phyloP scores from a whole-genome alignment of 2,329 filamentous ascomycete genomes.

The Chaetomiaceae sp. region DNA sequence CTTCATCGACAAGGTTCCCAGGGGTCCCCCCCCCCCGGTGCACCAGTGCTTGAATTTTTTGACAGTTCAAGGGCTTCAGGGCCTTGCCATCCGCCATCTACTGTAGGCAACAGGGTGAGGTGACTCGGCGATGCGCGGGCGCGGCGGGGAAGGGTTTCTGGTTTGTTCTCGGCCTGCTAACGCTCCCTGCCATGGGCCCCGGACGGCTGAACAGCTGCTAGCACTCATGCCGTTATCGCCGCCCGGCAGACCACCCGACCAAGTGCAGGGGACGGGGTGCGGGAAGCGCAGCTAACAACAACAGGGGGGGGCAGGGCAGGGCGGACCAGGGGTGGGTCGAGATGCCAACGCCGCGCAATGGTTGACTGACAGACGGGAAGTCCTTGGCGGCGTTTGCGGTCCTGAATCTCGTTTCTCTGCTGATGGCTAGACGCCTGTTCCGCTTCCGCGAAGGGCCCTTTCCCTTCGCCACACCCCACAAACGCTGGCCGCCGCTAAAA shows the following conservation, averaged over 20 bases:
- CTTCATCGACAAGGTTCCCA: neutral
- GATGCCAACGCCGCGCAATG: conserved; percentile 18
- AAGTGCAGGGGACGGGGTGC: conserved; percentile 5
- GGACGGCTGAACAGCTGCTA: conserved; percentile 2
- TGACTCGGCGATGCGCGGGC: conserved; percentile 5
- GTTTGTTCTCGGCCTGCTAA: conserved; percentile 4
- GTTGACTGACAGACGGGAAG: conserved; percentile 18
- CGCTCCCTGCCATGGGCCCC: neutral
- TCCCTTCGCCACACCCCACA: neutral
- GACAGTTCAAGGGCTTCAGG: conserved; percentile 12
- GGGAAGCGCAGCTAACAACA: neutral
- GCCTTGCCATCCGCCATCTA: neutral
- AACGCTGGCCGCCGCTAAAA: neutral
- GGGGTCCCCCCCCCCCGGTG: conserved; percentile 2
- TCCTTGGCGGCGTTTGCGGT: conserved; percentile 24
- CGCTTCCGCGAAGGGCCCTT: conserved; percentile 8
- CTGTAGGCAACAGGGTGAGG: neutral
- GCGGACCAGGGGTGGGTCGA: conserved; percentile 14
- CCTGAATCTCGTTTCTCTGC: conserved; percentile 20
- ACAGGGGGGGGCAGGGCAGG: neutral
- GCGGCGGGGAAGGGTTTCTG: conserved; percentile 1
- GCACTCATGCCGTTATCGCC: neutral
- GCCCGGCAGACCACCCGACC: conserved; percentile 9
- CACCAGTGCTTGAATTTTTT: conserved; percentile 10
- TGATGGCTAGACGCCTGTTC: conserved; percentile 3